A percentile compares a stretch with the other conserved stretches of the same genome.
Evolutionary conservation across 345 rosid species (phyloP).

Genomic region (Nephelium lappaceum): DNA sequence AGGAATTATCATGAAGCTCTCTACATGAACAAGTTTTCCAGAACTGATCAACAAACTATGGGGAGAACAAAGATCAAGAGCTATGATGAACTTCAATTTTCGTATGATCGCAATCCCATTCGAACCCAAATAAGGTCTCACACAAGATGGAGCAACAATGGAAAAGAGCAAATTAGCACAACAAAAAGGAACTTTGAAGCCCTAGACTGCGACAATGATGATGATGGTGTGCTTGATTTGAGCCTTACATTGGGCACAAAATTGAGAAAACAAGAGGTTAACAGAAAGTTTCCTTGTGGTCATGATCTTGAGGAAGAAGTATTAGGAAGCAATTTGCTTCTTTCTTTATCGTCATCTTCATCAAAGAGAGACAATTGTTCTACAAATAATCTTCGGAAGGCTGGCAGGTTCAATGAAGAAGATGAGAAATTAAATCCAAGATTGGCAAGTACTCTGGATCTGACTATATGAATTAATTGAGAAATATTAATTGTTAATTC

Average conservation of each 20-base stretch:
- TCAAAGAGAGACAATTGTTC: conserved; percentile 14
- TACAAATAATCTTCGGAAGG: not conserved
- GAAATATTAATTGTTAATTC: conserved; percentile 22
- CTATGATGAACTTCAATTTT: not conserved
- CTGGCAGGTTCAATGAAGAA: conserved; percentile 13
- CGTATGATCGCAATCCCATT: not conserved
- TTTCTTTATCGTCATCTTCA: conserved; percentile 35
- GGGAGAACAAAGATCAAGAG: conserved; percentile 7
- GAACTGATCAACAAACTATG: conserved; percentile 6
- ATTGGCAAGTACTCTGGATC: conserved; percentile 46
- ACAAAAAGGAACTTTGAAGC: conserved; percentile 26
- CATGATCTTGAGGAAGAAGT: conserved; percentile 23
- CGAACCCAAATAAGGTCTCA: not conserved
- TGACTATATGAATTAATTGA: conserved; percentile 37
- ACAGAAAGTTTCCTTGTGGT: not conserved
- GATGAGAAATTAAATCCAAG: conserved; percentile 15
- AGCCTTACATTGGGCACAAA: conserved; percentile 37
- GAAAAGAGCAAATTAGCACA: conserved; percentile 3
- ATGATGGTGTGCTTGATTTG: conserved; percentile 31
- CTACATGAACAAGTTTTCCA: not conserved
- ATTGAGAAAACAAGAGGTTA: conserved; percentile 10
- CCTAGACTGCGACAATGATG: not conserved
- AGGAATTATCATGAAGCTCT: conserved; percentile 21
- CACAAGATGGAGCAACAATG: conserved; percentile 7
- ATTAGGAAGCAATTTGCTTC: conserved; percentile 22